Conservation (phyloP, 768 basidiomycete species). For the Podaxis mareebaensis region DNA sequence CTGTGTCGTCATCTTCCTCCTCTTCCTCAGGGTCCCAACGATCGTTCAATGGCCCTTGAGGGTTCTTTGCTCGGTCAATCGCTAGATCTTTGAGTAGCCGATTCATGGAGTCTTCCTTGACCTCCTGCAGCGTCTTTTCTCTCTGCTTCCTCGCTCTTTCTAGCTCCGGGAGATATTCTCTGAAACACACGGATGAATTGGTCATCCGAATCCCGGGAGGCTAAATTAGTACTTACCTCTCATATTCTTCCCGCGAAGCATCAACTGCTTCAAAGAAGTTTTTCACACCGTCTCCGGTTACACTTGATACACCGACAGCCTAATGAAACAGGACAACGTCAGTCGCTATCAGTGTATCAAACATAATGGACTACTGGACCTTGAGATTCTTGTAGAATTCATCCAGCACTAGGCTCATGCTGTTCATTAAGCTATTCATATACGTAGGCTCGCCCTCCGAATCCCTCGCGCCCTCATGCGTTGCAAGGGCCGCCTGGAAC, state of each 20-base stretch:
- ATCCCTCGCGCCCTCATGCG: slow-evolving; percentile 65
- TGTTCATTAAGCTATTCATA: slow-evolving; percentile 99
- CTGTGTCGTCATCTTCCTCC: slow-evolving; percentile 51
- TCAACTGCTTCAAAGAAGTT: slow-evolving; percentile 94
- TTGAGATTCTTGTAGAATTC: slow-evolving; percentile 98
- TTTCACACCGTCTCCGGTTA: slow-evolving; percentile 92
- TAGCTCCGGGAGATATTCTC: slow-evolving; percentile 92
- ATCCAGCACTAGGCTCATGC: slow-evolving; percentile 96
- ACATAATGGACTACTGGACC: slow-evolving; percentile 41
- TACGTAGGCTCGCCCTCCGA: slow-evolving; percentile 92
- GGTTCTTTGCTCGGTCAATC: slow-evolving; percentile 70
- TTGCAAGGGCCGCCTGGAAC: slow-evolving; percentile 85
- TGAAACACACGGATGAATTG: slow-evolving; percentile 29
- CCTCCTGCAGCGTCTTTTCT: slow-evolving; percentile 61
- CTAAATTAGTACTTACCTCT: slow-evolving; percentile 55
- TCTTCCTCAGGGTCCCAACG: slow-evolving; percentile 63
- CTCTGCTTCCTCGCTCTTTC: slow-evolving; percentile 64
- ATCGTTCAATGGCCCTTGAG: slow-evolving; percentile 53
- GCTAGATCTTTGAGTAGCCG: slow-evolving; percentile 78
- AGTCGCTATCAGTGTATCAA: neutral
- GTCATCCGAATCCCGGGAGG: neutral
- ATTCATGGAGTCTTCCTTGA: slow-evolving; percentile 76
- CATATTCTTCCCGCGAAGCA: slow-evolving; percentile 84
- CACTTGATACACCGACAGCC: slow-evolving; percentile 94
- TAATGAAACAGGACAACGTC: slow-evolving; percentile 28